Evolutionary conservation across 1,139 yeast species (phyloP).

Genomic region (Debaryomyces subglobosus): DNA sequence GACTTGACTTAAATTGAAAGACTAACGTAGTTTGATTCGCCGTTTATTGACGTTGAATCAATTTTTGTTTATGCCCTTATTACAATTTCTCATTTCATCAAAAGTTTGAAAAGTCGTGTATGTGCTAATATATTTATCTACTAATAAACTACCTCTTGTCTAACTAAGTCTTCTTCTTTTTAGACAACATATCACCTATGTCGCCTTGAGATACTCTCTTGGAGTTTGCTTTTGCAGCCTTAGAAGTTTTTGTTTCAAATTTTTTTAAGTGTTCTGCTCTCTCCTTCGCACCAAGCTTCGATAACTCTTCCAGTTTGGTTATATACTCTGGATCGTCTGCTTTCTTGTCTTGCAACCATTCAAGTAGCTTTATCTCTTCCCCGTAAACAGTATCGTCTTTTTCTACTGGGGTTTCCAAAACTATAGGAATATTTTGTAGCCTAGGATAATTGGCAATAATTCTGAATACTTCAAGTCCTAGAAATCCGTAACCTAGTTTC

Average conservation of each 20-base stretch:
- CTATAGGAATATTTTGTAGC: slow-evolving; percentile 69
- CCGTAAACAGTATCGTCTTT: slow-evolving; percentile 67
- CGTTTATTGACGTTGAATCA: not conserved
- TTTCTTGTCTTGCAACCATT: slow-evolving; percentile 64
- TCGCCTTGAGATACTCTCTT: slow-evolving; percentile 17
- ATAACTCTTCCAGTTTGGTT: slow-evolving; percentile 52
- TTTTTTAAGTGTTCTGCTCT: slow-evolving; percentile 53
- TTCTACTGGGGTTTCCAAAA: slow-evolving; percentile 87
- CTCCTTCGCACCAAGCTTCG: slow-evolving; percentile 58
- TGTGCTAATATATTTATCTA: not conserved
- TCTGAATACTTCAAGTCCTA: slow-evolving; percentile 85
- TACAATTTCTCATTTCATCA: slow-evolving; percentile 5
- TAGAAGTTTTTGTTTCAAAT: slow-evolving; percentile 36
- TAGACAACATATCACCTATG: slow-evolving; percentile 14
- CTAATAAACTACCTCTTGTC: slow-evolving; percentile 3
- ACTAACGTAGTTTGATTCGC: slow-evolving; percentile 1
- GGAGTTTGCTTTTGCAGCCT: slow-evolving; percentile 14
- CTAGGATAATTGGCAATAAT: slow-evolving; percentile 69
- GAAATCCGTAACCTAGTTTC: slow-evolving; percentile 82
- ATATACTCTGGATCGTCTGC: slow-evolving; percentile 59
- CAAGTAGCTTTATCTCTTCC: slow-evolving; percentile 76
- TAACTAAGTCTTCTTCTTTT: slow-evolving; percentile 14
- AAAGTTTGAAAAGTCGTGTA: slow-evolving; percentile 8
- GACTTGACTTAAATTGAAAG: not conserved
- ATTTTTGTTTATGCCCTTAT: slow-evolving; percentile 6